Conservation (phyloP, 1,284 basidiomycete genomes). For the Ustilago curta region DNA sequence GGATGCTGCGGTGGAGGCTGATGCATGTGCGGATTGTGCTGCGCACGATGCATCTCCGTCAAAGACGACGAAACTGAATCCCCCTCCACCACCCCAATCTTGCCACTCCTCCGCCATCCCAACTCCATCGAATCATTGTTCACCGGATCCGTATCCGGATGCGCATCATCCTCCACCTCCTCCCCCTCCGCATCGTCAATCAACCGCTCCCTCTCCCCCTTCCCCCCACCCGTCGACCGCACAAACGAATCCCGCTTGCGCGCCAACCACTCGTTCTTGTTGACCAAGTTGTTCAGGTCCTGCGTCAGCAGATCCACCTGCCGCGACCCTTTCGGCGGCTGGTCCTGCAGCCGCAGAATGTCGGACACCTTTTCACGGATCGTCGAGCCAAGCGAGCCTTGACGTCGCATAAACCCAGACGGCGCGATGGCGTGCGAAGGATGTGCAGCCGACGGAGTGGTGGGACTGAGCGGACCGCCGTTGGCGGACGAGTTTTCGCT, state of each 20-base stretch:
- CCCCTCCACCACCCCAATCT: background rate
- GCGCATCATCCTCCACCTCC: constrained; percentile 30
- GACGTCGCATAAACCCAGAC: constrained; percentile 31
- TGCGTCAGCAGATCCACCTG: constrained; percentile 53
- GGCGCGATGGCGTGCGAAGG: constrained; percentile 18
- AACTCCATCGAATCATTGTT: constrained; percentile 10
- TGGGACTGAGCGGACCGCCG: constrained; percentile 24
- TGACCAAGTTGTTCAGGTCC: constrained; percentile 49
- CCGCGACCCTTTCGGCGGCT: constrained; percentile 47
- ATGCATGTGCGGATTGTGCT: constrained; percentile 28
- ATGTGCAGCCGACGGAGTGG: constrained; percentile 28
- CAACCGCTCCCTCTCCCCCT: constrained; percentile 21
- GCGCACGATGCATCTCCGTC: constrained; percentile 14
- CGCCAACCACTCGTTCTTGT: constrained; percentile 57
- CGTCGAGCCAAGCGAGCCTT: constrained; percentile 37
- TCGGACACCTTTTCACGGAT: constrained; percentile 53
- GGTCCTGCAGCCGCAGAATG: constrained; percentile 46
- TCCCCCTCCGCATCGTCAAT: constrained; percentile 19
- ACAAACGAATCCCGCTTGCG: constrained; percentile 41
- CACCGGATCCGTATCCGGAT: constrained; percentile 39
- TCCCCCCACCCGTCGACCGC: constrained; percentile 6
- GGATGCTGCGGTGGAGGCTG: constrained; percentile 46
- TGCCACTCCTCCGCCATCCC: background rate
- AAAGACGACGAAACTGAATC: constrained; percentile 32
- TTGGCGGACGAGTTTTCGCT: constrained; percentile 23